Evolutionary conservation across 2,329 filamentous ascomycete species (phyloP).

Genomic region (Alternaria ethzedia): DNA sequence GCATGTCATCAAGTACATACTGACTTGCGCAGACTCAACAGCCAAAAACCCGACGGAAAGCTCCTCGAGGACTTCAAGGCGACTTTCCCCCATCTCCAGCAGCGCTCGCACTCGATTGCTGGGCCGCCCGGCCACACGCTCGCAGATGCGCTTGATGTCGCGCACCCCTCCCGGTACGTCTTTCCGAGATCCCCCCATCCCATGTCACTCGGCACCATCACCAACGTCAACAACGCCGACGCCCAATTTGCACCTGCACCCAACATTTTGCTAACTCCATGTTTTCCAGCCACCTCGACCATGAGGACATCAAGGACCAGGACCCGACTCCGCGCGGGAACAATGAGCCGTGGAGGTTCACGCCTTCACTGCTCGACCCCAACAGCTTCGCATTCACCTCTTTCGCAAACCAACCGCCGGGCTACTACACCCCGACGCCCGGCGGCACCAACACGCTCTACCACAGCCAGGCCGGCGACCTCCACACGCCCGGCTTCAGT

Average conservation of each 20-base stretch:
- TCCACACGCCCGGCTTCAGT: slow-evolving; percentile 80
- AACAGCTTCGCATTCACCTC: slow-evolving; percentile 80
- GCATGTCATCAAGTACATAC: neutral
- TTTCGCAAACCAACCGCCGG: slow-evolving; percentile 79
- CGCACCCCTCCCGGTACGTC: slow-evolving; percentile 53
- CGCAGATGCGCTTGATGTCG: slow-evolving; percentile 56
- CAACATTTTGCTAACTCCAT: neutral
- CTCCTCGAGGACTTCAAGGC: slow-evolving; percentile 84
- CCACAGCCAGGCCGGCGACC: slow-evolving; percentile 81
- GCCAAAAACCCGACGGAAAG: slow-evolving; percentile 85
- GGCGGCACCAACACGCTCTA: slow-evolving; percentile 81
- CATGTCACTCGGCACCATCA: slow-evolving; percentile 11
- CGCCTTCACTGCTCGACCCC: slow-evolving; percentile 85
- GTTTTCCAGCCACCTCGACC: slow-evolving; percentile 50
- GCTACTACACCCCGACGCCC: slow-evolving; percentile 88
- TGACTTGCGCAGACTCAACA: slow-evolving; percentile 65
- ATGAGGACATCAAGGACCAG: slow-evolving; percentile 70
- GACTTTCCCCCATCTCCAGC: slow-evolving; percentile 74
- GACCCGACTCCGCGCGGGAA: slow-evolving; percentile 82
- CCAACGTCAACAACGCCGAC: neutral
- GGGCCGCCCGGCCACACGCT: slow-evolving; percentile 54
- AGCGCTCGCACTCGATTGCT: slow-evolving; percentile 52
- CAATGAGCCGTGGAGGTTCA: slow-evolving; percentile 85
- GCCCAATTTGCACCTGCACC: neutral
- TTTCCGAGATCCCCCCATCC: slow-evolving; percentile 9